These are phyloP conservation scores for Ceratobasidium sp. DNA, from an alignment of 1,284 basidiomycete genomes.

Conservation along the genomic window DNA sequence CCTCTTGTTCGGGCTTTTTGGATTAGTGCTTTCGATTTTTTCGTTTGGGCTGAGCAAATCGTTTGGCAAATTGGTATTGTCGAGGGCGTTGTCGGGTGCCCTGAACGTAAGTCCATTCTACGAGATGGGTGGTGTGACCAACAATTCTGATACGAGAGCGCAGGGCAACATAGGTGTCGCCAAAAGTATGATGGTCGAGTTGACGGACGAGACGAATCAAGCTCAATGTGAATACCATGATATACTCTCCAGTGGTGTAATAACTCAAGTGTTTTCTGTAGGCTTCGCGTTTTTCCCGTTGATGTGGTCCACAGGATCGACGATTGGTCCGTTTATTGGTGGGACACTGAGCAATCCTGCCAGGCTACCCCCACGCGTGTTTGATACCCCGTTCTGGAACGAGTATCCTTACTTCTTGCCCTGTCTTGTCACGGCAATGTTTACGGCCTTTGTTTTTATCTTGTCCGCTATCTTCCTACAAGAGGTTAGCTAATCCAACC, in stretches of 20 bases:
- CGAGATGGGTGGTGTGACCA: not conserved
- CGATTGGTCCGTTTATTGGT: slow-evolving; percentile 48
- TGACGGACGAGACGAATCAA: slow-evolving; percentile 51
- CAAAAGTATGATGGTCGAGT: slow-evolving; percentile 51
- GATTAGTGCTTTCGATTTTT: slow-evolving; percentile 49
- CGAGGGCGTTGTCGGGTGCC: slow-evolving; percentile 51
- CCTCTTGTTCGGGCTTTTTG: slow-evolving; percentile 51
- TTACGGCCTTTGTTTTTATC: slow-evolving; percentile 13
- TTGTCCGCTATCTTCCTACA: slow-evolving; percentile 16
- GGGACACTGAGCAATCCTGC: slow-evolving; percentile 48
- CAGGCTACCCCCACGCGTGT: slow-evolving; percentile 44
- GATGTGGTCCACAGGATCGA: slow-evolving; percentile 48
- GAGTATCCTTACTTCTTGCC: slow-evolving; percentile 51
- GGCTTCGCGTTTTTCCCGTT: slow-evolving; percentile 43
- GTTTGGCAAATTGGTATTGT: slow-evolving; percentile 49
- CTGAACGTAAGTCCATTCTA: slow-evolving; percentile 48
- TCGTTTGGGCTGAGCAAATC: slow-evolving; percentile 52
- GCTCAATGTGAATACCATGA: slow-evolving; percentile 48
- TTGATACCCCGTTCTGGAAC: slow-evolving; percentile 48
- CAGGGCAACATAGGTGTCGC: slow-evolving; percentile 53
- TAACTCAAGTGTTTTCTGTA: slow-evolving; percentile 39
- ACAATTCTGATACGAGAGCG: not conserved
- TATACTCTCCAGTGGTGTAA: not conserved
- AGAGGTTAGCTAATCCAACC: slow-evolving; percentile 20
- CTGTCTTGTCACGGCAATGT: slow-evolving; percentile 37